Percentiles rank a stretch among this genome's conserved stretches.
Evolutionary conservation across 768 basidiomycete species (phyloP).

Genomic region (Daedaleopsis sinensis): DNA sequence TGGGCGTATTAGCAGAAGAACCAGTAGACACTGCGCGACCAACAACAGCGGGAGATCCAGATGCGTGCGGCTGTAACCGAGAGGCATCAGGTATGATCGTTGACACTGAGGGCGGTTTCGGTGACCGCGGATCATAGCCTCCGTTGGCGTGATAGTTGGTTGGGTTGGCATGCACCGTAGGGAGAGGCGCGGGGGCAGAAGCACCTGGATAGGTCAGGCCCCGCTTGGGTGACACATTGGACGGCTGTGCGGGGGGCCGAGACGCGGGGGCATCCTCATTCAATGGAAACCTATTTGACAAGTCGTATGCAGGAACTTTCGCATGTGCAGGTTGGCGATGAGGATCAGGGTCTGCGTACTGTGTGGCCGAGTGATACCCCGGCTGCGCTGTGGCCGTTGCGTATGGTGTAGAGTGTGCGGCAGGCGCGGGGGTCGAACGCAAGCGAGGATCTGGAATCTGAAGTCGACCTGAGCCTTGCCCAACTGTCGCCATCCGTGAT

Average conservation of each 20-base stretch:
- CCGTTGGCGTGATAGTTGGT: background rate
- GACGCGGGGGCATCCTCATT: constrained; percentile 5
- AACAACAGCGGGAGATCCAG: constrained; percentile 11
- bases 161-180: constrained; percentile 7
- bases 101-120: constrained; percentile 15
- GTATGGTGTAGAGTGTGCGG: background rate
- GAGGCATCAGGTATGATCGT: constrained; percentile 2
- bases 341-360: background rate
- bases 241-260: background rate
- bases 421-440: constrained; percentile 7
- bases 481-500: constrained; percentile 1
- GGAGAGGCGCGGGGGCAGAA: constrained; percentile 5
- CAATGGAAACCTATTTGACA: constrained; percentile 5
- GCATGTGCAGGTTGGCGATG: constrained; percentile 4
- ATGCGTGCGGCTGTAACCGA: background rate
- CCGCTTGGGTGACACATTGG: constrained; percentile 16
- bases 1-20: constrained; percentile 17
- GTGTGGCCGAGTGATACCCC: background rate
- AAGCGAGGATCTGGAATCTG: constrained; percentile 11
- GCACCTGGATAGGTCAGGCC: constrained; percentile 17
- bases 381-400: background rate
- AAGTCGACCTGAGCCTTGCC: background rate
- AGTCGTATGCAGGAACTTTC: constrained; percentile 3
- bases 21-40: constrained; percentile 9
- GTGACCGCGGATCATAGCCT: constrained; percentile 16